phyloP scores from a whole-genome alignment of 495 filamentous ascomycete genomes.

The Penicillium roqueforti region DNA sequence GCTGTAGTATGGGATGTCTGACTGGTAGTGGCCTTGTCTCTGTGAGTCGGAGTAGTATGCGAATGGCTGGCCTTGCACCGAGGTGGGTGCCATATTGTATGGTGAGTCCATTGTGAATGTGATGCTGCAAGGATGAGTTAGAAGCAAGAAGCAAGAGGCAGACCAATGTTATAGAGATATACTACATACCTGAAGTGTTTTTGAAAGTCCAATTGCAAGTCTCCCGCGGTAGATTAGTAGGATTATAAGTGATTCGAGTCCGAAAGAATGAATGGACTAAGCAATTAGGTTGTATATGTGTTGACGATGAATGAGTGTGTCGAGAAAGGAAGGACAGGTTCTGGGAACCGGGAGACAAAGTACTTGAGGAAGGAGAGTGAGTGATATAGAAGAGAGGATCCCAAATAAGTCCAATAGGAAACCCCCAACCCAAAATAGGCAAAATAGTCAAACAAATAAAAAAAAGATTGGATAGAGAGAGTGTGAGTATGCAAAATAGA shows the following conservation, averaged over 20 bases:
- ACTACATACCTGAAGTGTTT: conserved; percentile 2
- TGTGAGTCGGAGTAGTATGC: conserved; percentile 90
- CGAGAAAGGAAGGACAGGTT: conserved; percentile 11
- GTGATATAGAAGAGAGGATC: conserved; percentile 6
- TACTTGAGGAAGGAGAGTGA: conserved; percentile 8
- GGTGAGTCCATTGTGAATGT: conserved; percentile 50
- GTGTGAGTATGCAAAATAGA: background rate
- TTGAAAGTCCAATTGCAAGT: conserved; percentile 1
- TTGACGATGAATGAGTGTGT: conserved; percentile 6
- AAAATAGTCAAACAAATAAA: conserved; percentile 2
- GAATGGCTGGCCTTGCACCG: conserved; percentile 73
- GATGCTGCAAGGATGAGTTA: background rate
- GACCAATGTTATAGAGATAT: background rate
- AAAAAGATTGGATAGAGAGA: conserved; percentile 9
- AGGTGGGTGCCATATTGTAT: conserved; percentile 46
- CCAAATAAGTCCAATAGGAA: conserved; percentile 8
- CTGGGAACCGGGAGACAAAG: conserved; percentile 10
- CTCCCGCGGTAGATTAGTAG: conserved; percentile 7
- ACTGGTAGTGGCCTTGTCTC: conserved; percentile 79
- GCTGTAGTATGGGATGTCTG: conserved; percentile 46
- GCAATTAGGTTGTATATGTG: conserved; percentile 2
- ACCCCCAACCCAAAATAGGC: conserved; percentile 13
- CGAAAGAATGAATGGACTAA: conserved; percentile 5
- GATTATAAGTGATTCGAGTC: conserved; percentile 3
- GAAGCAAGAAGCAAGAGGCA: background rate